These are phyloP conservation scores for Trichosporon sp. DNA, from an alignment of 1,284 basidiomycete genomes.

Conservation along the genomic window DNA sequence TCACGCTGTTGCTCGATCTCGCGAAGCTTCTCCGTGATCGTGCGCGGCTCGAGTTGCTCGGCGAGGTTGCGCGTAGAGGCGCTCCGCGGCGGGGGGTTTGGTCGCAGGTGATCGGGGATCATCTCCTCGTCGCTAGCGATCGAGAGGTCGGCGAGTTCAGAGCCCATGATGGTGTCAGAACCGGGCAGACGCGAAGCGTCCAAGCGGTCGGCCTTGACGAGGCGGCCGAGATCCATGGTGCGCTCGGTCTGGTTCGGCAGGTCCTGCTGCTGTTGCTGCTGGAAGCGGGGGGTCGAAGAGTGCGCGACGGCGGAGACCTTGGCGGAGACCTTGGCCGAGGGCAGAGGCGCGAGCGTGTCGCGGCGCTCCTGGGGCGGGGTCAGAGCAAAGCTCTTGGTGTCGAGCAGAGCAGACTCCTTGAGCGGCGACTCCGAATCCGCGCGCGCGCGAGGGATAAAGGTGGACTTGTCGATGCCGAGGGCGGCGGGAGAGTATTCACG, in stretches of 20 bases:
- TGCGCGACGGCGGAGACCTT: neutral
- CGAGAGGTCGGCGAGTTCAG: slow-evolving; percentile 1
- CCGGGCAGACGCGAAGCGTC: neutral
- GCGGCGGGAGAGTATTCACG: no score
- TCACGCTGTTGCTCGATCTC: slow-evolving; percentile 1
- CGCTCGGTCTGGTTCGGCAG: neutral
- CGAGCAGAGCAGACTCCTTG: slow-evolving; percentile 11
- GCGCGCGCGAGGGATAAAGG: neutral
- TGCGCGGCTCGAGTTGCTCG: neutral
- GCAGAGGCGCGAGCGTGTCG: neutral
- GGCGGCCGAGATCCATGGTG: neutral
- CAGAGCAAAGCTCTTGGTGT: slow-evolving; percentile 17
- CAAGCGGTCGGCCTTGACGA: neutral
- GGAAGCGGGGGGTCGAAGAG: neutral
- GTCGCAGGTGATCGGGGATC: neutral
- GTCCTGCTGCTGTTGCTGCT: neutral
- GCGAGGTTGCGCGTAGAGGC: neutral
- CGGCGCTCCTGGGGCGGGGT: slow-evolving; percentile 14
- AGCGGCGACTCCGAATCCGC: slow-evolving; percentile 3
- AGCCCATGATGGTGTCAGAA: neutral
- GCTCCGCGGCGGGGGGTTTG: neutral
- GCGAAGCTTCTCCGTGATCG: neutral
- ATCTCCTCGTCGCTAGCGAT: neutral
- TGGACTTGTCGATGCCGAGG: slow-evolving; percentile 5
- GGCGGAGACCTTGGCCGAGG: neutral